Evolutionary conservation across 148 eudicot genomes (phyloP).

Genomic region (Vaccinium vitisidaea): DNA sequence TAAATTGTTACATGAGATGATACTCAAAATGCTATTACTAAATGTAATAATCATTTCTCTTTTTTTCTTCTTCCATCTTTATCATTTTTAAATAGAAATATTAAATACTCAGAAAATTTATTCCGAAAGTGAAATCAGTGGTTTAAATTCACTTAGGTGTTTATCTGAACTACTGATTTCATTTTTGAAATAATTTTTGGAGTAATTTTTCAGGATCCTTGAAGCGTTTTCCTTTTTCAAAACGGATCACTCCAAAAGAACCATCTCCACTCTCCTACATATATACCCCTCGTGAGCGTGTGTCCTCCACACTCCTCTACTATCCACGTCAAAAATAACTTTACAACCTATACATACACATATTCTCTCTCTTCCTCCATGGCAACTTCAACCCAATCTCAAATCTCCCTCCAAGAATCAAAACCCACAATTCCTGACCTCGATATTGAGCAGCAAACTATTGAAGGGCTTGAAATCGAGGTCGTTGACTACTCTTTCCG

Average conservation of each 20-base stretch:
- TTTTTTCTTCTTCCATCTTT: too few relatives aligned
- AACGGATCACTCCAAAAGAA: too few relatives aligned
- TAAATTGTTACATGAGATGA: too few relatives aligned
- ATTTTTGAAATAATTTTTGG: too few relatives aligned
- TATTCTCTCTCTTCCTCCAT: not conserved
- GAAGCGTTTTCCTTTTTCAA: not conserved
- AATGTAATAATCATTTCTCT: too few relatives aligned
- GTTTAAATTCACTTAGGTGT: too few relatives aligned
- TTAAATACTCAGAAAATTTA: too few relatives aligned
- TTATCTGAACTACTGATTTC: too few relatives aligned
- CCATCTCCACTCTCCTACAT: not conserved
- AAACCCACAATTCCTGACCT: not conserved
- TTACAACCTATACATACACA: not conserved
- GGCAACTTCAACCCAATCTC: not conserved
- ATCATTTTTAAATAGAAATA: too few relatives aligned
- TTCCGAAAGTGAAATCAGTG: too few relatives aligned
- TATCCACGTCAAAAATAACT: not conserved
- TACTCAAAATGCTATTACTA: too few relatives aligned
- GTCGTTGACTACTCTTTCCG: slow-evolving; percentile 25
- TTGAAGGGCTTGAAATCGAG: not conserved
- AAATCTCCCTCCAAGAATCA: not conserved
- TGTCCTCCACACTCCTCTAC: not conserved
- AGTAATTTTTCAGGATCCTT: too few relatives aligned
- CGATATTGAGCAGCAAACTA: not conserved
- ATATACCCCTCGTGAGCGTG: not conserved